Evolutionary conservation across 2,329 filamentous ascomycete genomes (phyloP).

Genomic region (Aspergillus costaricaensis): DNA sequence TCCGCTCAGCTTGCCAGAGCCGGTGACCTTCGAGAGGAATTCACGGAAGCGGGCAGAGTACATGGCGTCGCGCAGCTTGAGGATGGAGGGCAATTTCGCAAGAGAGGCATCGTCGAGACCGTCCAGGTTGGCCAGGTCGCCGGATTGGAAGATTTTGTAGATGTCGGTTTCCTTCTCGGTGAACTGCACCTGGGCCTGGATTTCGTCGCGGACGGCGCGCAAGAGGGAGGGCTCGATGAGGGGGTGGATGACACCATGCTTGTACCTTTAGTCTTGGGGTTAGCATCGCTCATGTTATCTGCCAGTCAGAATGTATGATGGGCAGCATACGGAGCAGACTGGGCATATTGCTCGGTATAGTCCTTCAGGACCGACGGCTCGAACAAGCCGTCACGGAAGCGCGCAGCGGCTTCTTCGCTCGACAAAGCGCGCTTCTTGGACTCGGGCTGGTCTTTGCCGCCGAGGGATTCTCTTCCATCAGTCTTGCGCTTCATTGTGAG

Average conservation of each 20-base stretch:
- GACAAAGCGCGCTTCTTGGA: constrained; percentile 44
- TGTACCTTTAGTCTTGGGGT: constrained; percentile 60
- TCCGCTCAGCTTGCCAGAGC: constrained; percentile 82
- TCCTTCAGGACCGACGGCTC: constrained; percentile 42
- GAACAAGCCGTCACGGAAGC: constrained; percentile 49
- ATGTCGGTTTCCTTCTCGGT: constrained; percentile 99
- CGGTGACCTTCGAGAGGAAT: constrained; percentile 84
- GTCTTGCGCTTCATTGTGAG: constrained; percentile 50
- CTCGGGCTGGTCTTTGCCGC: constrained; percentile 36
- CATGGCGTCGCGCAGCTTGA: constrained; percentile 87
- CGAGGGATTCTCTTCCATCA: constrained; percentile 30
- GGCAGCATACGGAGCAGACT: constrained; percentile 45
- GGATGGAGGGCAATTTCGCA: constrained; percentile 82
- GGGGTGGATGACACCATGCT: constrained; percentile 83
- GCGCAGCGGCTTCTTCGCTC: constrained; percentile 39
- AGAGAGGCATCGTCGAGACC: constrained; percentile 86
- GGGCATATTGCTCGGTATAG: constrained; percentile 46
- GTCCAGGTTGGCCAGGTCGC: constrained; percentile 94
- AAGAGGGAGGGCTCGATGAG: constrained; percentile 81
- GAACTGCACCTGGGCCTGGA: constrained; percentile 87
- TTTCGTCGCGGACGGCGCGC: constrained; percentile 82
- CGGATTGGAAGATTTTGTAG: constrained; percentile 99
- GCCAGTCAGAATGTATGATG: background rate
- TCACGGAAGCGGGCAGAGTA: constrained; percentile 88
- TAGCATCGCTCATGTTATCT: background rate